These are phyloP conservation scores for Fusarium sulawesiense DNA, from an alignment of 2,329 filamentous ascomycete species.

Conservation along the genomic window DNA sequence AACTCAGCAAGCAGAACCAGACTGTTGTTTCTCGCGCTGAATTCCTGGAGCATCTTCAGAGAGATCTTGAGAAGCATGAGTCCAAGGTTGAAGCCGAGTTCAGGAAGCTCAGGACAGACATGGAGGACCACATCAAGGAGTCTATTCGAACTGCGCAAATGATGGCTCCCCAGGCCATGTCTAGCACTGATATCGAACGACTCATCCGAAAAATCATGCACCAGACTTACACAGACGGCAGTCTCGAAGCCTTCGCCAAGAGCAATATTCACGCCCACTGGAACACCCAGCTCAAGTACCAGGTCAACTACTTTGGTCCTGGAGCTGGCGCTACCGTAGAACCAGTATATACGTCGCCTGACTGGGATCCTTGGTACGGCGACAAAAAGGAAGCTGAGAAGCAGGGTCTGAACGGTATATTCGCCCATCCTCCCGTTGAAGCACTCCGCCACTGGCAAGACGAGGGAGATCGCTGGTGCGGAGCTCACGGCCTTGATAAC, in stretches of 20 bases:
- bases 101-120: conserved; percentile 50
- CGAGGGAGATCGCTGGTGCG: conserved; percentile 90
- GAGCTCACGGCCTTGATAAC: conserved; percentile 57
- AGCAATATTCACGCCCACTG: conserved; percentile 60
- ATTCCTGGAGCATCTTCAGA: conserved; percentile 58
- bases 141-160: conserved; percentile 46
- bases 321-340: conserved; percentile 76
- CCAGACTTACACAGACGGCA: conserved; percentile 58
- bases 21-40: conserved; percentile 60
- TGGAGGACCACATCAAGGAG: conserved; percentile 51
- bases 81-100: conserved; percentile 57
- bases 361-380: conserved; percentile 54
- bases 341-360: conserved; percentile 67
- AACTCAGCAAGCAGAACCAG: conserved; percentile 49
- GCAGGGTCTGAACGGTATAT: conserved; percentile 37
- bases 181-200: conserved; percentile 54
- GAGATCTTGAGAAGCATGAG: conserved; percentile 53
- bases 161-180: conserved; percentile 49
- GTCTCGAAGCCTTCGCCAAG: conserved; percentile 60
- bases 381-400: conserved; percentile 23
- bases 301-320: conserved; percentile 79
- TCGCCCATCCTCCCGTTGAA: conserved; percentile 54
- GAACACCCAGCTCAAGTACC: conserved; percentile 59
- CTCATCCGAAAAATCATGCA: conserved; percentile 57
- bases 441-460: conserved; percentile 79